A percentile compares a stretch with the other conserved stretches of the same genome.
Evolutionary conservation across 192 early-diverging fungal genomes (phyloP).

Genomic region (Coemansia sp.): DNA sequence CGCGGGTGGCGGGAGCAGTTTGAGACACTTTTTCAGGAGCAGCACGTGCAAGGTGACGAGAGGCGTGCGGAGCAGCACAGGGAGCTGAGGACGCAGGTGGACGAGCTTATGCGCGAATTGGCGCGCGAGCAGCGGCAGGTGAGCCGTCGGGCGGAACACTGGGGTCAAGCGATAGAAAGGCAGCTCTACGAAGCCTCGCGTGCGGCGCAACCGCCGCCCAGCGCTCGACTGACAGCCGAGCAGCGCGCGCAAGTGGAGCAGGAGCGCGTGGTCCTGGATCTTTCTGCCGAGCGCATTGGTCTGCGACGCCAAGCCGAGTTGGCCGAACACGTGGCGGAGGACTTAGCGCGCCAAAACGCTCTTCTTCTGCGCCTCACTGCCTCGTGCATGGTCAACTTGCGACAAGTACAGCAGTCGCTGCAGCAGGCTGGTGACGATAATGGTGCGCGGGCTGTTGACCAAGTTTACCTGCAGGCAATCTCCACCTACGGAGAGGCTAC

Average conservation of each 20-base stretch:
- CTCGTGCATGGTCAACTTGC: slow-evolving; percentile 36
- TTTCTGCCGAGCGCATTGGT: slow-evolving; percentile 45
- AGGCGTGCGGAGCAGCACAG: background rate
- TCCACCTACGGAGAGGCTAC: slow-evolving; percentile 42
- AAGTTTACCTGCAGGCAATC: slow-evolving; percentile 51
- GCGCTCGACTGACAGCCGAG: slow-evolving; percentile 44
- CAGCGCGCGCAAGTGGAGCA: slow-evolving; percentile 50
- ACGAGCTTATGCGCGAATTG: slow-evolving; percentile 43
- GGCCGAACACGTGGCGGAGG: slow-evolving; percentile 29
- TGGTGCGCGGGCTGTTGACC: slow-evolving; percentile 23
- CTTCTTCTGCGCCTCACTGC: slow-evolving; percentile 38
- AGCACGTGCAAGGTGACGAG: background rate
- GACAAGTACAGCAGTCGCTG: slow-evolving; percentile 20
- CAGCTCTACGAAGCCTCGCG: slow-evolving; percentile 38
- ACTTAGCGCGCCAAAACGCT: slow-evolving; percentile 29
- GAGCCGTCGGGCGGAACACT: slow-evolving; percentile 43
- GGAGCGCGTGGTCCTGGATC: slow-evolving; percentile 40
- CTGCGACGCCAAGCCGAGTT: slow-evolving; percentile 41
- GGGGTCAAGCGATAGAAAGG: slow-evolving; percentile 37
- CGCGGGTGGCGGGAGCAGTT: slow-evolving; percentile 50
- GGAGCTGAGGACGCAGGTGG: slow-evolving; percentile 36
- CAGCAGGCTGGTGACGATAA: background rate
- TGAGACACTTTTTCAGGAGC: slow-evolving; percentile 37
- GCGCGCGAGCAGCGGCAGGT: slow-evolving; percentile 39
- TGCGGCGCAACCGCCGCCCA: slow-evolving; percentile 36